These are phyloP conservation scores for Penicillium sp. DNA, from an alignment of 2,329 filamentous ascomycete genomes.

Conservation along the genomic window DNA sequence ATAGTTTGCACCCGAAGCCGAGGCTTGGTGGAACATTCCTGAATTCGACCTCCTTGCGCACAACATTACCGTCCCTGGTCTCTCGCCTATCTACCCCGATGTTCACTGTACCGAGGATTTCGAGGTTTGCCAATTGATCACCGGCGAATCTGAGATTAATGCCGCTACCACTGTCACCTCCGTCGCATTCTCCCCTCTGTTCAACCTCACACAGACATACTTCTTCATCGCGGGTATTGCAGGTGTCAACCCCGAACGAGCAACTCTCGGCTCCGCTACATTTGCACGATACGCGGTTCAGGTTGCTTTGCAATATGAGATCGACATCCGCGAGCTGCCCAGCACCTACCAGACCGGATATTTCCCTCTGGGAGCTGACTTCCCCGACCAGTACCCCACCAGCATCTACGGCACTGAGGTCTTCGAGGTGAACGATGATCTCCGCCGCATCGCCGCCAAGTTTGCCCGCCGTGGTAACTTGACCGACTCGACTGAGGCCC, in stretches of 20 bases:
- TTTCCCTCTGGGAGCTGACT: slow-evolving; percentile 61
- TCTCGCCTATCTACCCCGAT: slow-evolving; percentile 66
- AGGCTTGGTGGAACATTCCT: slow-evolving; percentile 60
- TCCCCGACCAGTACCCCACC: slow-evolving; percentile 59
- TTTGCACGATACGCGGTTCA: slow-evolving; percentile 71
- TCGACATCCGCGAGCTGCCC: slow-evolving; percentile 69
- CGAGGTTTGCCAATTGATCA: slow-evolving; percentile 67
- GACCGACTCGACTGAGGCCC: slow-evolving; percentile 51
- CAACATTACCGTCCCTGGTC: slow-evolving; percentile 61
- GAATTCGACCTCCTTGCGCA: slow-evolving; percentile 58
- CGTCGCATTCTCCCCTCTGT: slow-evolving; percentile 60
- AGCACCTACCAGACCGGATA: slow-evolving; percentile 67
- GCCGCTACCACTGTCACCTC: slow-evolving; percentile 67
- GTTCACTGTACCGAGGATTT: slow-evolving; percentile 64
- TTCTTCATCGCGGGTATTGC: slow-evolving; percentile 73
- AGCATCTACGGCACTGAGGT: slow-evolving; percentile 69
- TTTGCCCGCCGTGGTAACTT: slow-evolving; percentile 57
- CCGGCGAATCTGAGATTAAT: slow-evolving; percentile 73
- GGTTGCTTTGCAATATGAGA: slow-evolving; percentile 73
- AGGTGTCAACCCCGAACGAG: slow-evolving; percentile 69
- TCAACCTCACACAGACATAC: slow-evolving; percentile 68
- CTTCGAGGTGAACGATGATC: slow-evolving; percentile 63
- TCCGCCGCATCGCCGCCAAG: slow-evolving; percentile 55
- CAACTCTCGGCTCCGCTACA: slow-evolving; percentile 66
- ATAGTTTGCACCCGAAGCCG: slow-evolving; percentile 63